Conservation (phyloP, 495 filamentous ascomycete species). For the Emericellopsis terricola region DNA sequence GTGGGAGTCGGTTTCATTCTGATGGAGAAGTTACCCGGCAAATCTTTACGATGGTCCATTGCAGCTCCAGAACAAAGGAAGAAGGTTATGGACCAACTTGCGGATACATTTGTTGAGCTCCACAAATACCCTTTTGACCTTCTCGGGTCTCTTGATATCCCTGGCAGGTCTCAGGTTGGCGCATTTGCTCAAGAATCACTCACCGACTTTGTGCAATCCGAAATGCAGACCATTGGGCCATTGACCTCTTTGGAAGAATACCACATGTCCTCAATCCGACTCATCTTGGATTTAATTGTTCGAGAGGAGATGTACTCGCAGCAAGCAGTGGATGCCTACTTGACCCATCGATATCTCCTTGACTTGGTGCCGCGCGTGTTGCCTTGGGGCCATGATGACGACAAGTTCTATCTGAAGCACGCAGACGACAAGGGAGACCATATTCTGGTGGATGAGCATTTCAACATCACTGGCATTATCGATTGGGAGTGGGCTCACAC, state of each 20-base stretch:
- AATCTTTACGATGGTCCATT: slow-evolving; percentile 12
- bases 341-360: slow-evolving; percentile 21
- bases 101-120: slow-evolving; percentile 22
- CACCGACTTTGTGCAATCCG: slow-evolving; percentile 3
- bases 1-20: slow-evolving; percentile 19
- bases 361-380: slow-evolving; percentile 8
- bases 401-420: slow-evolving; percentile 23
- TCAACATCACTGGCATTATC: slow-evolving; percentile 25
- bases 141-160: slow-evolving; percentile 15
- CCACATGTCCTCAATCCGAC: slow-evolving; percentile 5
- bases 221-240: slow-evolving; percentile 7
- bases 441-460: slow-evolving; percentile 23
- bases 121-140: slow-evolving; percentile 12
- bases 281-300: slow-evolving; percentile 13
- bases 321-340: slow-evolving; percentile 17
- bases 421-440: slow-evolving; percentile 28
- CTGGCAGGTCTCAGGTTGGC: slow-evolving; percentile 11
- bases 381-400: slow-evolving; percentile 5
- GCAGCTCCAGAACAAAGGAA: slow-evolving; percentile 10
- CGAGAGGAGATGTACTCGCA: slow-evolving; percentile 10
- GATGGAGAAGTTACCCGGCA: slow-evolving; percentile 20
- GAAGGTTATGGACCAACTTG: slow-evolving; percentile 20
- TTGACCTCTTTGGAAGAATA: slow-evolving; percentile 8
- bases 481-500: slow-evolving; percentile 28
- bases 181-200: slow-evolving; percentile 15